Evolutionary conservation across 179 eudicot species (phyloP), one percentile per base, ranked within the genome.

Genomic region (Silene noctiflora): DNA sequence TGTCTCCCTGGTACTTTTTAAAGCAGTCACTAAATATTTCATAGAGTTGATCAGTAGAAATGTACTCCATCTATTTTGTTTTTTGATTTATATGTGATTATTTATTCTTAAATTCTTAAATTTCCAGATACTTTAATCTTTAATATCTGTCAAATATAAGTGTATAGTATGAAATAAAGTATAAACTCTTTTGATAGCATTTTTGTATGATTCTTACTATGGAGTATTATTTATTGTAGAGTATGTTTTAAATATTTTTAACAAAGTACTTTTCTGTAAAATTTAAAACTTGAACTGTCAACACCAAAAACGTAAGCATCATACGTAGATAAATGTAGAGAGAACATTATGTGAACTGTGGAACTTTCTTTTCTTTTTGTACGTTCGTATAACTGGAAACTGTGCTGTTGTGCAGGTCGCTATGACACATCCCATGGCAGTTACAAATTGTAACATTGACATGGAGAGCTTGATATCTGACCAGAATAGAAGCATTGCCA

Each of bases 381-480:
- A 68, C 21, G 69, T 25, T 13, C 5, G 8, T 24, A 17, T n/a
- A 12, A 77, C 17, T 27, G 55, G 9, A 53, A 14, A 4, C 67
- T 67, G 33, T 75, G 65, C 51, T 75, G 20, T 22, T 75, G 55
- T 83, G 73, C 87, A 94, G 98, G 98, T 95, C 61, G 96, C 99
- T 51, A 95, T 95, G 99, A 84, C 91, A 75, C 97, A 93, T 89
- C 99, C 99, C 21, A 86, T 91, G 96, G 96, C 96, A 68, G 97
- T 95, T 39, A 89, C 96, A 25, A 93, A 93, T 84, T 95, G 99
- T 85, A 95, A 95, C 74, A 93, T 95, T 74, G 99, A 95, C 81
- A 95, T 95, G 99, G 99, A 95, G 83, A 93, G 99, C 84, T 84
- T 94, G 85, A 94, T 94, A 73, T 92, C 99, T 66, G 99, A 95